phyloP scores from a whole-genome alignment of 495 filamentous ascomycete species.

The Bacidia rubella region DNA sequence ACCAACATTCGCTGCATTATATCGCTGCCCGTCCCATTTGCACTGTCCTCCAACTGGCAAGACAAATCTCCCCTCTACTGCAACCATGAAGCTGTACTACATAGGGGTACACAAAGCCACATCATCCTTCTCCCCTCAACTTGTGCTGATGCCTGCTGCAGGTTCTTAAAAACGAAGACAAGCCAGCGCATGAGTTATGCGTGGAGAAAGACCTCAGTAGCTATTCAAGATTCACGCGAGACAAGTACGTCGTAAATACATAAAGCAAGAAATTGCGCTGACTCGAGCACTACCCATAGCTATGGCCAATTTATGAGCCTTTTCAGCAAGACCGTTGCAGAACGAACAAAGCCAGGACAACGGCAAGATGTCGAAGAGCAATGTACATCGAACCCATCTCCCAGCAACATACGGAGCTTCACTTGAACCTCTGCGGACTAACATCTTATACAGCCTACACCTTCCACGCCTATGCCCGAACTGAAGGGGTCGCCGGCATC shows the following conservation, averaged over 20 bases:
- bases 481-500: constrained; percentile 75
- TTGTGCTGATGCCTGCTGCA: constrained; percentile 24
- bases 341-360: constrained; percentile 72
- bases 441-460: constrained; percentile 39
- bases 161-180: constrained; percentile 69
- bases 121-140: constrained; percentile 1
- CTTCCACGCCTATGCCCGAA: constrained; percentile 82
- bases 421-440: background rate
- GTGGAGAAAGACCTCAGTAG: constrained; percentile 66
- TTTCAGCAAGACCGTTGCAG: constrained; percentile 52
- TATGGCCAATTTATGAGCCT: constrained; percentile 42
- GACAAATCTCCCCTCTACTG: background rate
- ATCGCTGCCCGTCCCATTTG: background rate
- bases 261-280: constrained; percentile 1
- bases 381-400: constrained; percentile 29
- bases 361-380: constrained; percentile 87
- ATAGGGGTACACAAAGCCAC: constrained; percentile 54
- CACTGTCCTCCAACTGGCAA: background rate
- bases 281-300: constrained; percentile 17
- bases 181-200: constrained; percentile 70
- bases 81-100: constrained; percentile 84
- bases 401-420: background rate
- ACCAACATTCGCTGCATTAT: background rate
- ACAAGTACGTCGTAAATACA: constrained; percentile 33
- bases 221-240: constrained; percentile 69